Conservation (phyloP, 371 early-diverging fungal genomes). For the Mortierella sp. region DNA sequence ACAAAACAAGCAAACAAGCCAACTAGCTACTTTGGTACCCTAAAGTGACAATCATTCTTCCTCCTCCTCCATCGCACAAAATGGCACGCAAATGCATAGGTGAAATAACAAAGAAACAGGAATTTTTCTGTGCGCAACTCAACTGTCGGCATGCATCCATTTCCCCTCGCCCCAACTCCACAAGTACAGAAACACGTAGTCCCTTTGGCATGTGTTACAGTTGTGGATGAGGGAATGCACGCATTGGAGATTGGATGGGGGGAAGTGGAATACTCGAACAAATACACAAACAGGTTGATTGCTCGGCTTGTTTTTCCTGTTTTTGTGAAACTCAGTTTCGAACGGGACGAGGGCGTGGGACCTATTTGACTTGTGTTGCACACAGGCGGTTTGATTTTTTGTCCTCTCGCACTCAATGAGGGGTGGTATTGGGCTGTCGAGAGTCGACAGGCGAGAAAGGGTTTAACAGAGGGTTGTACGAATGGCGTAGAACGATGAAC, state of each 20-base stretch:
- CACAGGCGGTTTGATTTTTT: not conserved
- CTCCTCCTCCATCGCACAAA: not conserved
- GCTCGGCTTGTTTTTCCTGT: not conserved
- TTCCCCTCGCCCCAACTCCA: too few relatives aligned
- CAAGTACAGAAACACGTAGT: too few relatives aligned
- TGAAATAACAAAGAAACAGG: not conserved
- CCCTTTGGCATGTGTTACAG: too few relatives aligned
- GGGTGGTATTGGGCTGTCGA: too few relatives aligned
- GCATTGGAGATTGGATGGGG: not conserved
- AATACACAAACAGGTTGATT: constrained; percentile 4
- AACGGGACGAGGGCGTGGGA: not conserved
- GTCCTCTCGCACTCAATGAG: not conserved
- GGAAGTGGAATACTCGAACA: not conserved
- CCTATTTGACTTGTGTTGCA: not conserved
- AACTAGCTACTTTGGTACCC: not conserved
- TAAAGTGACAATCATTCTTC: not conserved
- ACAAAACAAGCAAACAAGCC: not conserved
- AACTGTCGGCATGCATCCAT: not conserved
- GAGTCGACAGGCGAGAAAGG: too few relatives aligned
- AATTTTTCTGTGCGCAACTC: not conserved
- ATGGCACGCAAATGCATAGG: not conserved
- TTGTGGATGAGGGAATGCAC: too few relatives aligned
- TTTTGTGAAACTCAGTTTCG: not conserved
- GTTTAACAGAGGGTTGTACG: too few relatives aligned
- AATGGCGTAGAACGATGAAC: too few relatives aligned